Evolutionary conservation across 306 rosid species (phyloP).

Genomic region (Pyrus pyrifolia): DNA sequence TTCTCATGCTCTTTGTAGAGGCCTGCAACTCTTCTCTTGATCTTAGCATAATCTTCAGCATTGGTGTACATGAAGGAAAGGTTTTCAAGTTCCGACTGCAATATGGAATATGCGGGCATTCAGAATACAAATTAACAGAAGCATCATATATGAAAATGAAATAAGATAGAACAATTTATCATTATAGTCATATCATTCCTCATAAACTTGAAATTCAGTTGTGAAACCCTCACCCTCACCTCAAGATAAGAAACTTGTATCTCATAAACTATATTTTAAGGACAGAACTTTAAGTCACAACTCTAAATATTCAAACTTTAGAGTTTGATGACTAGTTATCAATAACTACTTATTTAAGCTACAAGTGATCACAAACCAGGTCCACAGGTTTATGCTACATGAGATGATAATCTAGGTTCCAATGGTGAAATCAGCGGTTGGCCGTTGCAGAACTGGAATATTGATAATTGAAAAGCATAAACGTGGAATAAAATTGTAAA

Average conservation of each 20-base stretch:
- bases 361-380: not conserved
- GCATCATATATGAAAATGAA: not conserved
- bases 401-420: not conserved
- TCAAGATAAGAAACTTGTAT: not conserved
- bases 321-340: not conserved
- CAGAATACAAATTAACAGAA: constrained; percentile 2
- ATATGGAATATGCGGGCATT: constrained; percentile 8
- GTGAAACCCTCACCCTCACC: not conserved
- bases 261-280: not conserved
- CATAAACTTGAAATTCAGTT: not conserved
- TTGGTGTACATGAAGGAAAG: constrained; percentile 92
- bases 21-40: constrained; percentile 82
- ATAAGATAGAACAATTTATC: not conserved
- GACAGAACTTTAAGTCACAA: not conserved
- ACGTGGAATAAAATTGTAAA: not conserved
- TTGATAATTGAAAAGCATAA: not conserved
- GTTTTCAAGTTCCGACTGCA: constrained; percentile 97
- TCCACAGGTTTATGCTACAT: not conserved
- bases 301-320: not conserved
- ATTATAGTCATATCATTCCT: not conserved
- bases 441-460: not conserved
- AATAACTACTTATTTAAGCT: not conserved
- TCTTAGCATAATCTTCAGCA: constrained; percentile 87
- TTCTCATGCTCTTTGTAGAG: constrained; percentile 85
- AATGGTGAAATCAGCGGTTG: not conserved